Base-by-base conservation (phyloP, 768 basidiomycete species). In the Trametes sanguinea region DNA sequence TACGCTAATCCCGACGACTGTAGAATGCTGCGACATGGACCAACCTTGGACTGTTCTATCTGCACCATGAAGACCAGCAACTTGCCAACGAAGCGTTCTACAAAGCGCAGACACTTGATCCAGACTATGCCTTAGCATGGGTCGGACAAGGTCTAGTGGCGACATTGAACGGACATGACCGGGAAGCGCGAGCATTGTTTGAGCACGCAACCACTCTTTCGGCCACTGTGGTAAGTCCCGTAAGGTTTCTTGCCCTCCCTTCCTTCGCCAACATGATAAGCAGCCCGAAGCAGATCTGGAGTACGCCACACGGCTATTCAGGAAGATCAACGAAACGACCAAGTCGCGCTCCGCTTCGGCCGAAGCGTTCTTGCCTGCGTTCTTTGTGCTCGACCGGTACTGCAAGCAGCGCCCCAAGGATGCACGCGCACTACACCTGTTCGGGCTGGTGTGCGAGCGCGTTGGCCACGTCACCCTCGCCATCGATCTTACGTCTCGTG, bases 41-140 rank as follows among this genome's bases (percentile, higher is more conserved):
- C 2, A 93, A 89, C 69, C 80, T 98, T 7, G 97, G 95, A 2
- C 76, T 98, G 37, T 78, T 99, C 43, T 98, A 93, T 74, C 79
- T 95, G 29, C 77, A 89, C 57, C 81, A 95, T 65, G 79, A 80
- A 22, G 96, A 98, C 74, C 67, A 81, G 2, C 90, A 94, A 52
- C 78, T 98, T 35, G 93, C 96, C 0, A 89, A 89, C 65, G 87
- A 95, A 69, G 88, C 92, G 1, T 85, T 99, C 67, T 81, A 87
- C 68, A 87, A 87, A 60, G 94, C 95, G 9, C 97, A 98, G 72
- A 87, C 89, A 16, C 80, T 95, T 46, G 95, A 98, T 76, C 93
- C 96, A 6, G 96, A 98, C 69, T 89, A 88, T 75, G 81, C 89
- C 0, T 69, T 87, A 22, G 88, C 94, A 7, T 99, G 97, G 97